Percentiles rank a stretch among this genome's conserved stretches.
Evolutionary conservation across 1,284 basidiomycete species (phyloP).

Genomic region (Leccinum pachyderme): DNA sequence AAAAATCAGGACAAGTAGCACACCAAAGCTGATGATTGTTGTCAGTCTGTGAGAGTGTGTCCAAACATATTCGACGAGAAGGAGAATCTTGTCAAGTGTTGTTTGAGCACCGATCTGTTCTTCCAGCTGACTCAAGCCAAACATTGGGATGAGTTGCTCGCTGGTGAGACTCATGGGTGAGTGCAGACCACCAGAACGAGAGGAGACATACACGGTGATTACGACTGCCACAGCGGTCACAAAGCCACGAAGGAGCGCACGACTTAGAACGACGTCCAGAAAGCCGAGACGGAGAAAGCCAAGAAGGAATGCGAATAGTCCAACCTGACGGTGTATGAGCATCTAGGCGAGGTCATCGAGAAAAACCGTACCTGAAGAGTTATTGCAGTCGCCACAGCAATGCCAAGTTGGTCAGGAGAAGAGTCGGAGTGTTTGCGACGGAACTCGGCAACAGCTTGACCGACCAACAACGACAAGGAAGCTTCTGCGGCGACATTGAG

Average conservation of each 20-base stretch:
- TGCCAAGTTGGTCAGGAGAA: constrained; percentile 50
- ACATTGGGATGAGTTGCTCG: constrained; percentile 81
- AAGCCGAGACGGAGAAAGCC: constrained; percentile 91
- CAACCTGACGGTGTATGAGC: constrained; percentile 50
- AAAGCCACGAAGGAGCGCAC: constrained; percentile 86
- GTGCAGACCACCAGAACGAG: neutral
- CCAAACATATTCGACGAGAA: constrained; percentile 67
- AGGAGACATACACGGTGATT: constrained; percentile 59
- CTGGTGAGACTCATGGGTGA: constrained; percentile 33
- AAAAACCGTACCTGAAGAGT: constrained; percentile 70
- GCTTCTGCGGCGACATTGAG: constrained; percentile 90
- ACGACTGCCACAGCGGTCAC: constrained; percentile 77
- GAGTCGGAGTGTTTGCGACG: constrained; percentile 53
- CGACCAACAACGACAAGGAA: constrained; percentile 83
- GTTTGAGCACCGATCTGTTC: constrained; percentile 55
- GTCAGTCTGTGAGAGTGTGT: constrained; percentile 63
- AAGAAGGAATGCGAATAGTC: constrained; percentile 83
- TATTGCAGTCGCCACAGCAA: constrained; percentile 73
- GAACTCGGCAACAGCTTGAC: constrained; percentile 77
- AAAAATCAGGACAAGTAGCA: constrained; percentile 63
- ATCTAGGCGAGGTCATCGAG: neutral
- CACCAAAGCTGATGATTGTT: constrained; percentile 68
- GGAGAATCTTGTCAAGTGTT: constrained; percentile 75
- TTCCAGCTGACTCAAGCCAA: constrained; percentile 66
- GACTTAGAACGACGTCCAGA: constrained; percentile 91